Evolutionary conservation across 371 early-diverging fungal genomes (phyloP).

Genomic region (Mortierella sp.): DNA sequence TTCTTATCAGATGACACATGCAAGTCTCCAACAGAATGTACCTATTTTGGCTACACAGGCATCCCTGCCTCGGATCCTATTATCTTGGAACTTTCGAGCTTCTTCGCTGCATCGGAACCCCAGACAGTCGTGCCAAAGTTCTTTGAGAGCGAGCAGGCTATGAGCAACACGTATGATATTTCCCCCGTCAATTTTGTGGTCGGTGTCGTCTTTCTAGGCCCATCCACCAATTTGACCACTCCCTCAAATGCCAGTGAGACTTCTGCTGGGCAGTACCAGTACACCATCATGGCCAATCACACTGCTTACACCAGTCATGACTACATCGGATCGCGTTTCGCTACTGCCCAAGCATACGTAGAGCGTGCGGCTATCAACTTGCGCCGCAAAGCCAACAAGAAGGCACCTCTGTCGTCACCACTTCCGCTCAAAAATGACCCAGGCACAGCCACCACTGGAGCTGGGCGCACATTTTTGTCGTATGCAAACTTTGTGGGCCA

Average conservation of each 20-base stretch:
- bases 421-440: constrained; percentile 40
- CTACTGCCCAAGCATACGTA: constrained; percentile 58
- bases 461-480: constrained; percentile 50
- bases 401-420: constrained; percentile 56
- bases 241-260: constrained; percentile 2
- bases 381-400: constrained; percentile 49
- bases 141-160: constrained; percentile 41
- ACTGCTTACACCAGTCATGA: constrained; percentile 23
- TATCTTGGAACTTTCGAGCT: constrained; percentile 41
- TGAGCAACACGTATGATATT: constrained; percentile 33
- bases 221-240: constrained; percentile 36
- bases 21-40: constrained; percentile 47
- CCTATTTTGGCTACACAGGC: constrained; percentile 59
- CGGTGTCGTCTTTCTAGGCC: constrained; percentile 55
- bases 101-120: constrained; percentile 57
- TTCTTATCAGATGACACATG: constrained; percentile 53
- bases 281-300: constrained; percentile 56
- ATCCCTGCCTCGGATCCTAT: constrained; percentile 48
- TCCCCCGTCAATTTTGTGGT: constrained; percentile 57
- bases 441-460: constrained; percentile 19
- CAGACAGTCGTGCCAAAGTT: constrained; percentile 34
- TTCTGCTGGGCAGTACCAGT: constrained; percentile 20
- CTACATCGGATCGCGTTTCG: constrained; percentile 38
- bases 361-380: constrained; percentile 60
- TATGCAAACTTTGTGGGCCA: constrained; percentile 50